phyloP scores from a whole-genome alignment of 371 early-diverging fungal genomes.

The Apophysomyces trapeziformis region DNA sequence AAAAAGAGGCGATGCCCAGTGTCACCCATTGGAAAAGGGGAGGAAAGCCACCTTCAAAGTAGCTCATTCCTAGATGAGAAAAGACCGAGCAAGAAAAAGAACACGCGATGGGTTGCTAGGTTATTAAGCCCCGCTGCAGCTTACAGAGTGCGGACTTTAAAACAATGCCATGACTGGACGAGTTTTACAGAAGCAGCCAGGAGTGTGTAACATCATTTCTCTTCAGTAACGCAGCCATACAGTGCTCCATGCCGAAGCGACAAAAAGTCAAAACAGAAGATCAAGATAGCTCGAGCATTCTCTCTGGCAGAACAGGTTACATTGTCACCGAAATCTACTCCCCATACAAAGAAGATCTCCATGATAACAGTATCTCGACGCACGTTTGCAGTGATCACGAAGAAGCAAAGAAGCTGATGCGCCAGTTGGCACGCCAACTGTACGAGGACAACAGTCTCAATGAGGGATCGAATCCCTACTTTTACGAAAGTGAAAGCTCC shows the following conservation, averaged over 20 bases:
- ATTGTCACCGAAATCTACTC: background rate
- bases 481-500: background rate
- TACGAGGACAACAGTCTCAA: background rate
- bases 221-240: too few species aligned
- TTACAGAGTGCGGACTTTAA: too few species aligned
- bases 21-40: slow-evolving; percentile 11
- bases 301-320: background rate
- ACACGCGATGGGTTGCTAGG: too few species aligned
- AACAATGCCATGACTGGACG: too few species aligned
- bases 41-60: background rate
- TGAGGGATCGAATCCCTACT: background rate
- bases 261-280: background rate
- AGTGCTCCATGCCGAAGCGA: background rate
- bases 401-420: background rate
- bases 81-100: too few species aligned
- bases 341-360: background rate
- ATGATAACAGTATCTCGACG: background rate
- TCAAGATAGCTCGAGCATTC: background rate
- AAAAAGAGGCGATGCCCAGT: slow-evolving; percentile 36
- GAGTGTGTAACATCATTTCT: too few species aligned
- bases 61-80: too few species aligned
- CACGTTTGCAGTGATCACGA: background rate
- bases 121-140: too few species aligned
- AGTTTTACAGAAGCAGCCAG: too few species aligned
- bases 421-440: background rate